A percentile compares a stretch with the other conserved stretches of the same genome.
These are phyloP conservation scores for Apostasia shenzhenica DNA, from an alignment of 106 monocot genomes.

Conservation along the genomic window DNA sequence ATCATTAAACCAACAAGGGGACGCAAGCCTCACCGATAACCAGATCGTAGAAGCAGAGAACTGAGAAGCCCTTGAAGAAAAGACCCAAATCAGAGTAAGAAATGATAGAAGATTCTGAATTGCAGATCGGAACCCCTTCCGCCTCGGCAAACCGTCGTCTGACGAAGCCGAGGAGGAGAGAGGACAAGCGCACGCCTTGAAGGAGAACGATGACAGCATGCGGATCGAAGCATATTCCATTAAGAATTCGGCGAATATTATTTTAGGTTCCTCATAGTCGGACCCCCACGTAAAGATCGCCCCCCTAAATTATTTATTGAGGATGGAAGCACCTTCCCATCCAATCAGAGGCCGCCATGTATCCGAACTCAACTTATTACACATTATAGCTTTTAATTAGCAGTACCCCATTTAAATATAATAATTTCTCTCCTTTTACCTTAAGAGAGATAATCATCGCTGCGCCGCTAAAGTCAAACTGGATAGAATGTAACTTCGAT, in stretches of 20 bases:
- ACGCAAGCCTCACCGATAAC: neutral
- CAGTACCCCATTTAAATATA: no score
- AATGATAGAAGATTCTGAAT: neutral
- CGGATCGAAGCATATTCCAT: slow-evolving; percentile 8
- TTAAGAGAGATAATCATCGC: no score
- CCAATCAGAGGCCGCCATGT: no score
- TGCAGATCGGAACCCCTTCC: neutral
- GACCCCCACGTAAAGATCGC: neutral
- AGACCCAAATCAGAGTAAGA: neutral
- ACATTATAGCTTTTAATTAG: no score
- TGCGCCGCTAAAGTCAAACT: no score
- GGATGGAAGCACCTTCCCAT: no score
- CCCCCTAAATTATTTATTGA: neutral
- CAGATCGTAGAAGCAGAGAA: neutral
- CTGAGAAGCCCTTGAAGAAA: neutral
- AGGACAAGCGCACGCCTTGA: neutral
- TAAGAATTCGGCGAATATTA: neutral
- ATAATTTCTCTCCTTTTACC: no score
- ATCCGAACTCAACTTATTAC: no score
- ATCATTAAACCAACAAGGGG: neutral
- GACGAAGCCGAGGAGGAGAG: neutral
- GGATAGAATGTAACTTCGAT: no score
- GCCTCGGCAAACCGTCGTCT: neutral
- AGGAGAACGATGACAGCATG: neutral
- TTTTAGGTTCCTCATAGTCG: neutral